Percentiles rank a stretch among this genome's conserved stretches.
Evolutionary conservation across 306 rosid species (phyloP).

Genomic region (Malus sieversii): DNA sequence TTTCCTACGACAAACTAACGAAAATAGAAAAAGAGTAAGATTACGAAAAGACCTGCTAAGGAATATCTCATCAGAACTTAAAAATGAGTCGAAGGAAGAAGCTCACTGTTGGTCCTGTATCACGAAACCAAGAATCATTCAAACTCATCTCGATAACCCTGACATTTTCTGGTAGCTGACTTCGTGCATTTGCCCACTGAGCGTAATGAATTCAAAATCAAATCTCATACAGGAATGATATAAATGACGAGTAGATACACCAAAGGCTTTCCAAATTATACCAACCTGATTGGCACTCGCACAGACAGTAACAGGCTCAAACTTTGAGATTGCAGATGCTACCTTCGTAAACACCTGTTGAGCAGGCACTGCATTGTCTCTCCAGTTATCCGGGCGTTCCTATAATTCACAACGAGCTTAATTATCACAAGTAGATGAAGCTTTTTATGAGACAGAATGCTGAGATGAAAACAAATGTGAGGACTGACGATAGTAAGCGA

Average conservation of each 20-base stretch:
- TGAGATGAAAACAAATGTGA: background rate
- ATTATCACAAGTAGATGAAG: background rate
- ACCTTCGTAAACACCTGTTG: slow-evolving; percentile 51
- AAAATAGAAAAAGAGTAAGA: background rate
- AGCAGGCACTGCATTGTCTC: slow-evolving; percentile 52
- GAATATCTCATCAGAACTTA: background rate
- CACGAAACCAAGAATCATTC: slow-evolving; percentile 93
- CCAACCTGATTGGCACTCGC: slow-evolving; percentile 59
- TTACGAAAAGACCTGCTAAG: too few species aligned
- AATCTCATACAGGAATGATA: background rate
- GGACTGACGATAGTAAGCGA: background rate
- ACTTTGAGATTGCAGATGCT: slow-evolving; percentile 74
- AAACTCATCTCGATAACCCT: slow-evolving; percentile 71
- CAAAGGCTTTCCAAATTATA: background rate
- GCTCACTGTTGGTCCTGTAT: slow-evolving; percentile 77
- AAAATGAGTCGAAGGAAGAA: slow-evolving; percentile 8
- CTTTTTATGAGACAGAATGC: background rate
- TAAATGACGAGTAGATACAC: background rate
- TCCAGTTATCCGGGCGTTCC: slow-evolving; percentile 95
- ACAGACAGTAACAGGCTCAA: slow-evolving; percentile 77
- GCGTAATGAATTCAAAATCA: background rate
- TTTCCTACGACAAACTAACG: slow-evolving; percentile 69
- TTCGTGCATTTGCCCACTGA: slow-evolving; percentile 79
- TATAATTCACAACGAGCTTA: slow-evolving; percentile 22
- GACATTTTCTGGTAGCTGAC: slow-evolving; percentile 47